Evolutionary conservation across 2,329 filamentous ascomycete species (phyloP), one percentile per base, ranked within the genome.

Genomic region (Zymoseptoria crescenta): DNA sequence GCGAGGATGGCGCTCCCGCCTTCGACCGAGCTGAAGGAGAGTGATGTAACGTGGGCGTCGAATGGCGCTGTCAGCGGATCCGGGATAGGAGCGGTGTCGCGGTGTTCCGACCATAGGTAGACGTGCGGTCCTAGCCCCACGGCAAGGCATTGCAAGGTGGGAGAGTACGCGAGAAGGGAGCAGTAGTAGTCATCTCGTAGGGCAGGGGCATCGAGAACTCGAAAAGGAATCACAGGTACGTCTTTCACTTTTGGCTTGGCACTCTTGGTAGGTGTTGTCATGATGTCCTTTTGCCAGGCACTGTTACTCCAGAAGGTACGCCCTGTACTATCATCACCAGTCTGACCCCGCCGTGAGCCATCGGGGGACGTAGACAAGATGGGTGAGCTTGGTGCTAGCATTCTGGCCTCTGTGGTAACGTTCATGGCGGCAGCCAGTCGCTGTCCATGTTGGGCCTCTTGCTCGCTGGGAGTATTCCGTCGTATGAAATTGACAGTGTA

Each of bases 101-200:
- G 77, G 35, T 78, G 74, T 71, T 97, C 92, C 0, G 91, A 93
- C 94, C 93, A 99, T 4, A 89, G 83, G 72, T 96, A 96, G 4
- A 99, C 82, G 41, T 86, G 80, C 56, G 87, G 85, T 0, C 87
- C 87, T 13, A 97, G 80, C 0, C 90, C 93, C 19, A 97, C 89
- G 19, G 91, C 93, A 16, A 99, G 81, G 13, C 87, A 89, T 56
- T 88, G 83, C 55, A 85, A 83, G 7, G 83, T 88, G 49, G 81
- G 74, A 0, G 88, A 96, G 73, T 96, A 97, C 8, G 94, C 91
- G 56, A 99, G 80, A 2, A 92, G 81, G 0, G 92, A 94, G 75
- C 91, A 96, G 72, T 99, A 99, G 72, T 92, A 99, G 73, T 99
- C 93, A 68, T 97, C 91, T 58, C 91, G 85, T n/a, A 97, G 79